A percentile compares a stretch with the other conserved stretches of the same genome.
These are phyloP conservation scores for Alternaria viburni DNA, from an alignment of 2,329 filamentous ascomycete genomes.

Conservation along the genomic window DNA sequence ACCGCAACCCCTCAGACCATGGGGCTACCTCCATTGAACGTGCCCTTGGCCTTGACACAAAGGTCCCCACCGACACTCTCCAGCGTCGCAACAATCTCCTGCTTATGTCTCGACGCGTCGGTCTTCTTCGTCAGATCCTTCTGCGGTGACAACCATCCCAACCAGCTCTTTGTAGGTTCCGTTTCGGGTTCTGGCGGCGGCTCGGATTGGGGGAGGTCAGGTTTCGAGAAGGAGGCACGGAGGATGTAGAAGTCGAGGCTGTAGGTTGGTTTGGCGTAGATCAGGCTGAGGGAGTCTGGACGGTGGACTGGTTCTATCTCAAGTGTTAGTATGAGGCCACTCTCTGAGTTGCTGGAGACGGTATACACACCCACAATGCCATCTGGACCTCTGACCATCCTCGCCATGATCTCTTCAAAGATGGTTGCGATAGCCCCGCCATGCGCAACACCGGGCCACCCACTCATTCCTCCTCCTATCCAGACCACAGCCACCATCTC, in stretches of 20 bases:
- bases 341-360: no score
- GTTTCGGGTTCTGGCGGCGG: slow-evolving; percentile 32
- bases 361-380: slow-evolving; percentile 33
- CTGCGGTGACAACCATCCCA: slow-evolving; percentile 37
- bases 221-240: slow-evolving; percentile 52
- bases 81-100: slow-evolving; percentile 61
- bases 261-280: slow-evolving; percentile 67
- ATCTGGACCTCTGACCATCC: slow-evolving; percentile 64
- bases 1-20: background rate
- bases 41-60: slow-evolving; percentile 47
- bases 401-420: slow-evolving; percentile 72
- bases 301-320: slow-evolving; percentile 31
- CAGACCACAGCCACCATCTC: slow-evolving; percentile 69
- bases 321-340: background rate
- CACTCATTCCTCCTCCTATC: slow-evolving; percentile 68
- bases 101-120: slow-evolving; percentile 8
- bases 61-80: slow-evolving; percentile 63
- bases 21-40: background rate
- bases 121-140: slow-evolving; percentile 56
- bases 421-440: slow-evolving; percentile 73
- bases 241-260: slow-evolving; percentile 70
- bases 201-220: slow-evolving; percentile 30
- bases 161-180: slow-evolving; percentile 36
- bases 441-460: slow-evolving; percentile 76
- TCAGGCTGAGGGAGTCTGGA: slow-evolving; percentile 55